Evolutionary conservation across 2,329 filamentous ascomycete species (phyloP), one percentile per base, ranked within the genome.

Genomic region (Tolypocladium guangdongense): DNA sequence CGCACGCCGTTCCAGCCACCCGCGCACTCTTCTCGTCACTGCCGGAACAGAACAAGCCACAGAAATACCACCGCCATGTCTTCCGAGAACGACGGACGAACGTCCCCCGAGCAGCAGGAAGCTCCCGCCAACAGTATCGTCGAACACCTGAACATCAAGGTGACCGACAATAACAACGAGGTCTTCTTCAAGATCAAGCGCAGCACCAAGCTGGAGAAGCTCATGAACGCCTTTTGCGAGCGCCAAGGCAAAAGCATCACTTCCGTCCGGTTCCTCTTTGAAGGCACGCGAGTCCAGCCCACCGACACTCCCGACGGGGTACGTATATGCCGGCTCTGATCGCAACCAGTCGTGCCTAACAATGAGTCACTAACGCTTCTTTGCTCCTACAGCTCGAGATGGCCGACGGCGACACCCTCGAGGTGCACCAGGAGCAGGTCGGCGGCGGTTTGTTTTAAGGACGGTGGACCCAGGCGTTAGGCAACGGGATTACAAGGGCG

Each of bases 121-220:
- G 69, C 73, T 33, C 65, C 72, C 51, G 74, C 76, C 27, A 74
- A 76, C 53, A 76, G 76, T n/a, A n/a, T n/a, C n/a, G n/a, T n/a
- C 33, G 92, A 97, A 74, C 93, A 99, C 71, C 78, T 99, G 6
- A 99, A 99, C 75, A 97, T 99, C 75, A 99, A 99, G 71, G 93
- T 99, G 16, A 97, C 93, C 0, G 93, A 99, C 64, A 96, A 95
- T 76, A 96, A 96, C 76, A 99, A 99, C 70, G 93, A 99, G 69
- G 92, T 99, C 64, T 99, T 97, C 72, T 99, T 99, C 79, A 99
- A 99, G 79, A 99, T 99, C 76, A 99, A 99, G 85, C 83, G 91
- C 38, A 90, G 87, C 24, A 99, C 93, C 1, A 88, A 90, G 69
- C 82, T 99, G 1, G 93, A 96, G 75, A 99, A 99, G 78, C 78